Evolutionary conservation across 2,329 filamentous ascomycete species (phyloP), one percentile per base, ranked within the genome.

Genomic region (Colletotrichum lindemuthianum): DNA sequence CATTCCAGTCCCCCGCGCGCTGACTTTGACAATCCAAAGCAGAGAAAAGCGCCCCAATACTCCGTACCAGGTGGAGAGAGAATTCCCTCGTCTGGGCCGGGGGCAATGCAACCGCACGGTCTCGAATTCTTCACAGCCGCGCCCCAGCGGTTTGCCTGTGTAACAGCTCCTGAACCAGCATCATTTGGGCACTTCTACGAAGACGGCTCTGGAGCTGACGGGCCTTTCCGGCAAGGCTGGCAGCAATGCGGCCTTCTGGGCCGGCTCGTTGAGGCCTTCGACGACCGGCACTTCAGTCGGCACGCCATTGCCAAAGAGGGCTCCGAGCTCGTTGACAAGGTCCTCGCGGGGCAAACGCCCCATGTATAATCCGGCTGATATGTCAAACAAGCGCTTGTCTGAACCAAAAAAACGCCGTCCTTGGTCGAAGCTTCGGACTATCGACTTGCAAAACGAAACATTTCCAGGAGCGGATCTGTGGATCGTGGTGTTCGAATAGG

Each of bases 81-180:
- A 58, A 33, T 40, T 41, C 47, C 37, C 41, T 56, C 32, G n/a
- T 24, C 24, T 45, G 24, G 52, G n/a, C 63, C 56, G 41, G 63
- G 47, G 39, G 41, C 13, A 32, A 39, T 41, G 45, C 58, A 47
- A 37, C 47, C 57, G 58, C 58, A 57, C 58, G 58, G 50, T 47
- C 58, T 24, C 36, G 2, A 15, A 13, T 24, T 33, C 49, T 47
- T 41, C 58, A 51, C 16, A 43, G 45, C 36, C 41, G 40, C 39
- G 61, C 59, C 24, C 41, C 51, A 57, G 41, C 47, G 50, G 45
- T 57, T 37, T 41, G 44, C 55, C 34, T 49, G n/a, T 45, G 43
- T 15, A n/a, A 11, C 11, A 16, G n/a, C 43, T 11, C 10, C 7
- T 45, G 16, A 16, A 45, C 43, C 13, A 15, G 43, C 13, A 15